Evolutionary conservation across 495 filamentous ascomycete genomes (phyloP).

Genomic region (Xylaria intraflava): DNA sequence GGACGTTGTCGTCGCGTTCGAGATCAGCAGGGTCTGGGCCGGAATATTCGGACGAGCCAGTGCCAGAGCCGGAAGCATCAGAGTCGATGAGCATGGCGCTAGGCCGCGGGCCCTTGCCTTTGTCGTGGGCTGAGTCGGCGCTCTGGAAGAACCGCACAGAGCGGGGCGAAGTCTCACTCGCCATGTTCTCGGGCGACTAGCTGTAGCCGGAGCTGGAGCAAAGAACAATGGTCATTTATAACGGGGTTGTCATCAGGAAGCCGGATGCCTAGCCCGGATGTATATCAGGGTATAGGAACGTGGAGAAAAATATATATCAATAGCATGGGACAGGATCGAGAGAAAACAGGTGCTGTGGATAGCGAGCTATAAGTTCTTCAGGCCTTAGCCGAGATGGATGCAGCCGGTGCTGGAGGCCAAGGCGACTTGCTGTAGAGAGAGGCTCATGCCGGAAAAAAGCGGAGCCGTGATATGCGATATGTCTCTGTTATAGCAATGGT

Average conservation of each 20-base stretch:
- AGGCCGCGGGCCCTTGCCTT: slow-evolving; percentile 39
- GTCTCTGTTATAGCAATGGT: neutral
- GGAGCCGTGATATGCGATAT: neutral
- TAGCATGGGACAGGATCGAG: neutral
- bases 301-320: neutral
- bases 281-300: neutral
- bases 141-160: slow-evolving; percentile 46
- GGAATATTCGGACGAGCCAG: slow-evolving; percentile 57
- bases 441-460: too few species aligned
- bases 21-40: slow-evolving; percentile 39
- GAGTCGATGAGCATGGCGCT: slow-evolving; percentile 51
- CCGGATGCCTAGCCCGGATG: neutral
- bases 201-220: slow-evolving; percentile 20
- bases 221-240: slow-evolving; percentile 1
- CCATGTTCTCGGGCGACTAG: slow-evolving; percentile 23
- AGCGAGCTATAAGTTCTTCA: neutral
- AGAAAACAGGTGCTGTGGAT: neutral
- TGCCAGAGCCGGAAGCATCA: slow-evolving; percentile 39
- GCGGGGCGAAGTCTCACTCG: slow-evolving; percentile 43
- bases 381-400: neutral
- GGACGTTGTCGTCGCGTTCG: slow-evolving; percentile 43
- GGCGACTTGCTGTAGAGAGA: too few species aligned
- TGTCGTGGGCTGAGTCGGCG: slow-evolving; percentile 25
- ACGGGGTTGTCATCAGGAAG: slow-evolving; percentile 2
- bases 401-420: neutral